Conservation (phyloP, 2,329 filamentous ascomycete species). For the Fusarium miscanthi region DNA sequence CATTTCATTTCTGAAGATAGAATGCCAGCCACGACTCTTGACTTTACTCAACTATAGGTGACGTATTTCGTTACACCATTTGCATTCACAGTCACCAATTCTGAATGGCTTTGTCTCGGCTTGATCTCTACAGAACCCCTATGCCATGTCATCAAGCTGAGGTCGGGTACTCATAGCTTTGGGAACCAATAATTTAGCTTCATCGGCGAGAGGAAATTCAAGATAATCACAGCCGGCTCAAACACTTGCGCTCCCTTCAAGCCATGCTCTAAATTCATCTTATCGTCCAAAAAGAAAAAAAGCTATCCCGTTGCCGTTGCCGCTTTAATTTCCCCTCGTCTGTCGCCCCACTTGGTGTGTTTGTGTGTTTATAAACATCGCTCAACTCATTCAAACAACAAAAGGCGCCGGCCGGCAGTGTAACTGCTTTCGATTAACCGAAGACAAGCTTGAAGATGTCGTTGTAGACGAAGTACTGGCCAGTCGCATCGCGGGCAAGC, state of each 20-base stretch:
- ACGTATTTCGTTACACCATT: not conserved
- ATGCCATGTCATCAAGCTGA: slow-evolving; percentile 6
- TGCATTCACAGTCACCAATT: not conserved
- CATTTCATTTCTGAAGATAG: not conserved
- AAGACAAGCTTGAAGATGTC: slow-evolving; percentile 95
- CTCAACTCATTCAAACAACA: slow-evolving; percentile 6
- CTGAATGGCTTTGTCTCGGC: not conserved
- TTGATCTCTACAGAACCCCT: not conserved
- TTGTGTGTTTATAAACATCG: slow-evolving; percentile 19
- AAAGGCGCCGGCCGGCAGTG: slow-evolving; percentile 3
- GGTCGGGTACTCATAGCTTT: slow-evolving; percentile 3
- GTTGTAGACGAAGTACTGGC: slow-evolving; percentile 89
- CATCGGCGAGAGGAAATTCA: not conserved
- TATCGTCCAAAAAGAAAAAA: slow-evolving; percentile 35
- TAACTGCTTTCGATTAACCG: slow-evolving; percentile 53
- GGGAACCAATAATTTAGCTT: not conserved
- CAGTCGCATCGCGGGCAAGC: slow-evolving; percentile 73
- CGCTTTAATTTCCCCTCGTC: slow-evolving; percentile 33
- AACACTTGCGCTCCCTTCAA: slow-evolving; percentile 3
- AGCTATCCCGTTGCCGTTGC: slow-evolving; percentile 29
- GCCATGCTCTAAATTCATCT: slow-evolving; percentile 39
- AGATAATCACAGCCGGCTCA: slow-evolving; percentile 11
- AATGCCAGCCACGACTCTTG: not conserved
- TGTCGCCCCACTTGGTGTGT: slow-evolving; percentile 30
- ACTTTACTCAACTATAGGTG: not conserved